Evolutionary conservation across 129 eudicot species (phyloP).

Genomic region (Chrysanthemum seticuspe): DNA sequence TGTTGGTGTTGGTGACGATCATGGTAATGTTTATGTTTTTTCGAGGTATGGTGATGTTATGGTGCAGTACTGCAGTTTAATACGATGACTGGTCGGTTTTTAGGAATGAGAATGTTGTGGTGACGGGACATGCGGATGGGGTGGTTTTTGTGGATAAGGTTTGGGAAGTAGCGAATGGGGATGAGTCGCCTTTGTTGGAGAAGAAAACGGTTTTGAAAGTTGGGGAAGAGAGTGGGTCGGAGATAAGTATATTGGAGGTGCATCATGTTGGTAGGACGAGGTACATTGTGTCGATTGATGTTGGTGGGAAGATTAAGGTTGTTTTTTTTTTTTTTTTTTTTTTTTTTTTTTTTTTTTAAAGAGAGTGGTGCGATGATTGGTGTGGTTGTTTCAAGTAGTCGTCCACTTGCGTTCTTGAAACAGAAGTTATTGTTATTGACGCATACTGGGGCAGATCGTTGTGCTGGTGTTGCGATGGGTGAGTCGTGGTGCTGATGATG

Average conservation of each 20-base stretch:
- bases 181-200: slow-evolving; percentile 48
- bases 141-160: slow-evolving; percentile 63
- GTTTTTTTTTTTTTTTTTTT: no score
- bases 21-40: slow-evolving; percentile 65
- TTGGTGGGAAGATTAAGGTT: slow-evolving; percentile 61
- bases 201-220: slow-evolving; percentile 47
- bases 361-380: slow-evolving; percentile 83
- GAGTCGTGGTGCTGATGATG: no score
- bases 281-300: slow-evolving; percentile 64
- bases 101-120: slow-evolving; percentile 72
- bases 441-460: slow-evolving; percentile 92
- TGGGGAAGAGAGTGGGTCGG: slow-evolving; percentile 35
- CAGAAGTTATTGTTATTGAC: slow-evolving; percentile 85
- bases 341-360: no score
- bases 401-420: slow-evolving; percentile 82
- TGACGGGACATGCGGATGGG: slow-evolving; percentile 90
- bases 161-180: slow-evolving; percentile 66
- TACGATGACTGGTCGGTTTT: slow-evolving; percentile 45
- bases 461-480: no score
- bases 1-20: slow-evolving; percentile 74
- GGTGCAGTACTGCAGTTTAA: slow-evolving; percentile 54
- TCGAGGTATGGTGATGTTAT: slow-evolving; percentile 68
- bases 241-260: slow-evolving; percentile 58
- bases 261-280: slow-evolving; percentile 87
- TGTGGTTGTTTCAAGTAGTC: slow-evolving; percentile 48